Base-by-base conservation (phyloP, 805 yeast genomes). In the Cyberlindnera mississippiensis region DNA sequence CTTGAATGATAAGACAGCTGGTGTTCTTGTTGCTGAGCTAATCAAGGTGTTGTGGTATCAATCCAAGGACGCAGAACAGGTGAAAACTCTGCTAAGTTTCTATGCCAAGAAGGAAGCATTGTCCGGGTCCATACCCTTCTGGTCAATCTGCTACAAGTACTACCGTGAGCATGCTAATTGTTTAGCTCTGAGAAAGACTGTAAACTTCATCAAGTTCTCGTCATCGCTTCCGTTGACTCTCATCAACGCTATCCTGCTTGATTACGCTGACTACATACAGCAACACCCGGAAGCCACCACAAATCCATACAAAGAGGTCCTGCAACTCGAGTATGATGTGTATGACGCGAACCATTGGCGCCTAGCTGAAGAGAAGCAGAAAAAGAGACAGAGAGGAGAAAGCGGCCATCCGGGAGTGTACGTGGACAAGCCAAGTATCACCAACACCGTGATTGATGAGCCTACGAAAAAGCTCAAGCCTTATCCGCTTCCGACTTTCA, bases 111-210 rank as follows among this genome's bases (percentile, higher is more conserved):
- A 48, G 17, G 50, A 52, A 3, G 6, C 47, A 10, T 53, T 80
- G 12, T 61, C 61, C 33, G 53, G 62, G 6, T 72, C 78, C 1
- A 59, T 60, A 5, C 52, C 68, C 16, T 84, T 80, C 51, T 83
- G 89, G 89, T 55, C 60, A 10, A 69, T 71, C 30, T 78, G 63
- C 45, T 70, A 82, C 46, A 73, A 75, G 35, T 78, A 73, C 51
- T 83, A 81, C 46, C 69, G 67, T 17, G 40, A 51, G 2, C 66
- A 66, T 36, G 61, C 66, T 15, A 78, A 79, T 45, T 61, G 68
- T 24, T 56, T 56, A 19, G 74, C 76, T 45, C 48, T 81, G 19
- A 60, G 67, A 16, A 67, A 62, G 33, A 63, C 81, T 13, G 62
- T 79, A 11, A 57, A 64, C 14, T 66, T 71, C 30, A 53, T 82